Conservation (phyloP, 1,284 basidiomycete species). For the Cutaneotrichosporon dermatis region DNA sequence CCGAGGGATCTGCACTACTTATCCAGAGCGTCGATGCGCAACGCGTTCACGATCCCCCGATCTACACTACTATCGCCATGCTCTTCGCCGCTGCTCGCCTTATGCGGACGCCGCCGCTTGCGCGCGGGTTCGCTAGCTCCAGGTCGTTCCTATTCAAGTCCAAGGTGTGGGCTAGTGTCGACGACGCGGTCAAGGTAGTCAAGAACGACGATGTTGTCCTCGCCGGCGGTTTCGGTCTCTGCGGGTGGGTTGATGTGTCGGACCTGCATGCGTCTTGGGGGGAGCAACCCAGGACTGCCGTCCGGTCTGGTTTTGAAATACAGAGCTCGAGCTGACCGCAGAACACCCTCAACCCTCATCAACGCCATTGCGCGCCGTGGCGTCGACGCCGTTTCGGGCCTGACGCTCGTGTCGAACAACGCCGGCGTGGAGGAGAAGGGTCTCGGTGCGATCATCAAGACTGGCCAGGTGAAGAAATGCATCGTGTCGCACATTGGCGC, state of each 20-base stretch:
- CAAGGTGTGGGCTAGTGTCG: slow-evolving; percentile 12
- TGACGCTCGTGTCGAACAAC: slow-evolving; percentile 19
- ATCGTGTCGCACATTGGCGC: slow-evolving; percentile 81
- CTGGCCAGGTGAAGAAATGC: slow-evolving; percentile 69
- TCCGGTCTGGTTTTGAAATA: background rate
- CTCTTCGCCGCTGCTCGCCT: background rate
- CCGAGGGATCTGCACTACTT: background rate
- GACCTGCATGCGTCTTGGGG: too few species aligned
- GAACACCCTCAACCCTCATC: slow-evolving; percentile 17
- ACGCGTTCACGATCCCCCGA: background rate
- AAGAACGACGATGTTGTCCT: slow-evolving; percentile 48
- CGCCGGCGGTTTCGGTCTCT: slow-evolving; percentile 22
- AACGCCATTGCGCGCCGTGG: slow-evolving; percentile 17
- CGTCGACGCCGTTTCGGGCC: slow-evolving; percentile 5
- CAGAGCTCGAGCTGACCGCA: background rate
- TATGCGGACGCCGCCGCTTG: slow-evolving; percentile 2
- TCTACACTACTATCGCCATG: background rate
- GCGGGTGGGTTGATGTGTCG: slow-evolving; percentile 7
- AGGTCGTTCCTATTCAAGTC: background rate
- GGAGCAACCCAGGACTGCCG: too few species aligned
- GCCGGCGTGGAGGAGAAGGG: slow-evolving; percentile 21
- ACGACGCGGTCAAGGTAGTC: slow-evolving; percentile 14
- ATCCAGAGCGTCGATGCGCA: background rate
- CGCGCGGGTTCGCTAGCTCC: slow-evolving; percentile 8
- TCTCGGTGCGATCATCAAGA: slow-evolving; percentile 66